These are phyloP conservation scores for Talaromyces proteolyticus DNA, from an alignment of 495 filamentous ascomycete genomes.

Conservation along the genomic window DNA sequence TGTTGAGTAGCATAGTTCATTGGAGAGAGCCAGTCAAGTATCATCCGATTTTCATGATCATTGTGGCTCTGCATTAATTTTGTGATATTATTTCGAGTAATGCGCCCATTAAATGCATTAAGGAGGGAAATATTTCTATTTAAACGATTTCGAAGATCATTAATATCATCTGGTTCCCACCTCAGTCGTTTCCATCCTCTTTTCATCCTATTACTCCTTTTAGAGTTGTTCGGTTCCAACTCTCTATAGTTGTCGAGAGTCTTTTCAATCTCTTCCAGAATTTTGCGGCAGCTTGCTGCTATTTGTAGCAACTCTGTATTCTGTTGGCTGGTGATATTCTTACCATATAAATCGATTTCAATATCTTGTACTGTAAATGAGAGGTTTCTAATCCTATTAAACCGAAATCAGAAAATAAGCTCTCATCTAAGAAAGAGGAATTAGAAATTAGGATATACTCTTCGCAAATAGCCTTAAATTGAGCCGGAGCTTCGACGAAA, in stretches of 20 bases:
- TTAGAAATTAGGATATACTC: no score
- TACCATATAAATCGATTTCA: not conserved
- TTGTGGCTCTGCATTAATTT: constrained; percentile 5
- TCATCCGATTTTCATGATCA: constrained; percentile 2
- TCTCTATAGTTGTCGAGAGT: not conserved
- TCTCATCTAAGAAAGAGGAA: no score
- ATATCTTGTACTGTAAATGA: not conserved
- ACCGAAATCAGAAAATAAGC: no score
- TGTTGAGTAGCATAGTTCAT: constrained; percentile 6
- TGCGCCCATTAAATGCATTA: not conserved
- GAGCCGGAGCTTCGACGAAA: no score
- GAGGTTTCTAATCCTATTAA: not conserved
- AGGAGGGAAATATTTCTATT: constrained; percentile 13
- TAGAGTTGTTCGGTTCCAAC: no score
- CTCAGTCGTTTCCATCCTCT: constrained; percentile 20
- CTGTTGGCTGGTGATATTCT: not conserved
- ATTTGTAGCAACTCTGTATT: not conserved
- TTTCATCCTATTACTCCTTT: not conserved
- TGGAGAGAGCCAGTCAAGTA: constrained; percentile 11
- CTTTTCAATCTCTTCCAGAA: not conserved
- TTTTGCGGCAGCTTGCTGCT: not conserved
- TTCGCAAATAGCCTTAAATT: no score
- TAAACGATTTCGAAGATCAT: constrained; percentile 18
- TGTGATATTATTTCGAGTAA: constrained; percentile 3
- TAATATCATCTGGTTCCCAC: constrained; percentile 23